phyloP scores from a whole-genome alignment of 805 yeast species.

The Lipomyces kockii region DNA sequence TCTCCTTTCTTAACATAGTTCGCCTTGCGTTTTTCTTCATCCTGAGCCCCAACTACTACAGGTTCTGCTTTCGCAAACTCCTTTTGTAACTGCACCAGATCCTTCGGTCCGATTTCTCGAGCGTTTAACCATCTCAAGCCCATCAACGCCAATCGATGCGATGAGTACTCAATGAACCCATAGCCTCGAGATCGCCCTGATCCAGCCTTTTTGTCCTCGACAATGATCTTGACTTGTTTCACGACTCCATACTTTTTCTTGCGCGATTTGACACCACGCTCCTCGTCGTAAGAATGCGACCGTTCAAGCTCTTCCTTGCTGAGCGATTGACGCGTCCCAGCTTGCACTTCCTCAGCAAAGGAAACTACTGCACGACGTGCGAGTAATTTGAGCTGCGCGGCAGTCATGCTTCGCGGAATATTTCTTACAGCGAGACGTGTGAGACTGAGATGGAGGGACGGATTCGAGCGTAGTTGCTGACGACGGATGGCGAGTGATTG shows the following conservation, averaged over 20 bases:
- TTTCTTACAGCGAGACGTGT: slow-evolving; percentile 95
- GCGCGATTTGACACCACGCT: slow-evolving; percentile 57
- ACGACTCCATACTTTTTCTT: slow-evolving; percentile 87
- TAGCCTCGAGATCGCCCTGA: slow-evolving; percentile 96
- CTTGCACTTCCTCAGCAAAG: slow-evolving; percentile 87
- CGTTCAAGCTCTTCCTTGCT: slow-evolving; percentile 86
- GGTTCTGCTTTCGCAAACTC: slow-evolving; percentile 48
- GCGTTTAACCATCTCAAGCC: slow-evolving; percentile 97
- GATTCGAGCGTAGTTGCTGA: slow-evolving; percentile 87
- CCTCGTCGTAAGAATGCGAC: slow-evolving; percentile 70
- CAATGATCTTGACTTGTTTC: slow-evolving; percentile 88
- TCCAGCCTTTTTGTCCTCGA: slow-evolving; percentile 89
- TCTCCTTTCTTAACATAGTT: slow-evolving; percentile 11
- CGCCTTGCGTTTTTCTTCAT: slow-evolving; percentile 34
- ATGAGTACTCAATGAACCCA: slow-evolving; percentile 91
- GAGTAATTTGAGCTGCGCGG: slow-evolving; percentile 83
- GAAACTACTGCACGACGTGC: slow-evolving; percentile 94
- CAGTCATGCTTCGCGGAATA: slow-evolving; percentile 88
- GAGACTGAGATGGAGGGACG: slow-evolving; percentile 87
- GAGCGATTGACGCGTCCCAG: slow-evolving; percentile 75
- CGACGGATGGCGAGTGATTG: slow-evolving; percentile 84
- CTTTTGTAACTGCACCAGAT: slow-evolving; percentile 40
- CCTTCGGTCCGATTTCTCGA: slow-evolving; percentile 63
- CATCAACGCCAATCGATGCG: slow-evolving; percentile 92
- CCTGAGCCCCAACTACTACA: slow-evolving; percentile 37